Evolutionary conservation across 1,284 basidiomycete genomes (phyloP).

Genomic region (Cutaneotrichosporon dermatis): DNA sequence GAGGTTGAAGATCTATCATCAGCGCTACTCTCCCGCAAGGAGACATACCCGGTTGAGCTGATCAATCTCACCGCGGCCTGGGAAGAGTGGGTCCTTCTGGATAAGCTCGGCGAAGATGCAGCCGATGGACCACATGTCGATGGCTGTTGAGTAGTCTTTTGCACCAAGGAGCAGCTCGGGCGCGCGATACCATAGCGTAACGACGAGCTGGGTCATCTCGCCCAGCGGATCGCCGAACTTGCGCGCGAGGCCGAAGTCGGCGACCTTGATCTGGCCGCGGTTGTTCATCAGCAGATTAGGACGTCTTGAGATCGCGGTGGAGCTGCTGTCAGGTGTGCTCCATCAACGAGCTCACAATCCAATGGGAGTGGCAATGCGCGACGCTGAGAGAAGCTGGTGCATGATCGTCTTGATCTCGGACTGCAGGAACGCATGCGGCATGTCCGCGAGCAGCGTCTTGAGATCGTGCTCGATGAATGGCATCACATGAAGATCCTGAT

Average conservation of each 20-base stretch:
- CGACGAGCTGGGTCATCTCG: constrained; percentile 88
- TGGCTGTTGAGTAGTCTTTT: constrained; percentile 82
- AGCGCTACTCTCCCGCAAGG: not conserved
- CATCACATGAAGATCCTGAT: constrained; percentile 96
- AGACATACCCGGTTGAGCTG: constrained; percentile 70
- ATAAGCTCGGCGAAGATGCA: constrained; percentile 92
- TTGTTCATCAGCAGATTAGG: constrained; percentile 99
- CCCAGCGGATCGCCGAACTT: constrained; percentile 69
- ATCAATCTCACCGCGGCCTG: constrained; percentile 92
- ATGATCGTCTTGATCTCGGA: constrained; percentile 97
- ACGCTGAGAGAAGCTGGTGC: constrained; percentile 92
- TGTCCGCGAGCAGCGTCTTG: constrained; percentile 86
- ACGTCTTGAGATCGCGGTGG: constrained; percentile 95
- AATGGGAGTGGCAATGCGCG: constrained; percentile 85
- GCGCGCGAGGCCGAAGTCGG: constrained; percentile 89
- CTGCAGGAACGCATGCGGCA: constrained; percentile 91
- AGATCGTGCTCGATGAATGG: constrained; percentile 99
- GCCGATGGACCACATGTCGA: constrained; percentile 98
- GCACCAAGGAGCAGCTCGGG: constrained; percentile 90
- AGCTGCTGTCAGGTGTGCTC: constrained; percentile 49
- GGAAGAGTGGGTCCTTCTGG: constrained; percentile 87
- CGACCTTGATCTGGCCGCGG: constrained; percentile 94
- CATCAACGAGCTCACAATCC: constrained; percentile 59
- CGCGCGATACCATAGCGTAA: constrained; percentile 50
- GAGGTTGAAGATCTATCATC: constrained; percentile 68